Percentiles rank a stretch among this genome's conserved stretches.
These are phyloP conservation scores for Jamesozyma hellenica DNA, from an alignment of 805 yeast genomes.

Conservation along the genomic window DNA sequence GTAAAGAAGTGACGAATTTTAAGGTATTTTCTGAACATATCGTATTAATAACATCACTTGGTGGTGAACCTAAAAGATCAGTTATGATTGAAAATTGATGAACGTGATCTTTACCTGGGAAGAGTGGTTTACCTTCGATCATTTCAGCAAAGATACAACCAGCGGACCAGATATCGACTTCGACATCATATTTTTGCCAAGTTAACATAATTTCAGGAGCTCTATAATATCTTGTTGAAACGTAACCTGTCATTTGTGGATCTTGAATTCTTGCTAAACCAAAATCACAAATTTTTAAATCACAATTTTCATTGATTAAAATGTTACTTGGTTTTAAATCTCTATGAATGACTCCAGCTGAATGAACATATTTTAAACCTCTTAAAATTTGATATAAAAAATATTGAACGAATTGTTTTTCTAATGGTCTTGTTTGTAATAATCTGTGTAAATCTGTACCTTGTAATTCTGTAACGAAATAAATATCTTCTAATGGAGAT, in stretches of 20 bases:
- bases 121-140: constrained; percentile 93
- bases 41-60: constrained; percentile 89
- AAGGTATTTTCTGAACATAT: constrained; percentile 93
- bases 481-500: constrained; percentile 88
- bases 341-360: constrained; percentile 86
- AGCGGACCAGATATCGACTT: constrained; percentile 96
- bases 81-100: constrained; percentile 96
- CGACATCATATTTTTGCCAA: constrained; percentile 95
- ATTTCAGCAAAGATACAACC: constrained; percentile 96
- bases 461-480: constrained; percentile 91
- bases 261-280: constrained; percentile 96
- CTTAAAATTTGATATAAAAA: constrained; percentile 88
- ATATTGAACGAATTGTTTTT: constrained; percentile 92
- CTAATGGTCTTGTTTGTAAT: constrained; percentile 85
- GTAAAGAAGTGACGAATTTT: constrained; percentile 86
- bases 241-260: constrained; percentile 98
- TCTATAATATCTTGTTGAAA: constrained; percentile 87
- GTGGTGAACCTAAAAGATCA: constrained; percentile 92
- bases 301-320: constrained; percentile 81
- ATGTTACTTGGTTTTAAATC: constrained; percentile 82
- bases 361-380: constrained; percentile 81
- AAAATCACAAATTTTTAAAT: constrained; percentile 83
- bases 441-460: constrained; percentile 94
- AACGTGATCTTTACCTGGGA: constrained; percentile 97
- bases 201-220: constrained; percentile 98